Evolutionary conservation across 805 yeast species (phyloP).

Genomic region (Naumovozyma baii): DNA sequence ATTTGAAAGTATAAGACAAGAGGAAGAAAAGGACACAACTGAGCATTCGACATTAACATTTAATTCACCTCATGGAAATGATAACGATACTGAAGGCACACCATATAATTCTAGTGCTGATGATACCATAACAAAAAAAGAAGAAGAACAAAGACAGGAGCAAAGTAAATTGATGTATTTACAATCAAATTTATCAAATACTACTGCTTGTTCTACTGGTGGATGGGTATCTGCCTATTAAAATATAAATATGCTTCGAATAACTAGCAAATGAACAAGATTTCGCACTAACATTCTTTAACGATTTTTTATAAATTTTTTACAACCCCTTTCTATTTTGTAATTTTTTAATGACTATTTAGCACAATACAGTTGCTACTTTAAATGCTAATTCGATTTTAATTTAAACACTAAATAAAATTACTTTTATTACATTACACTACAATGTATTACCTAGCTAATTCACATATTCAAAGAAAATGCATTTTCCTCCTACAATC

Average conservation of each 20-base stretch:
- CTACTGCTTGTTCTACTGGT: not conserved
- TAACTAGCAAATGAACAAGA: too few species aligned
- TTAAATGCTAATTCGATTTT: too few species aligned
- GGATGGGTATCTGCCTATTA: slow-evolving; percentile 1
- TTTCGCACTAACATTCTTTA: not conserved
- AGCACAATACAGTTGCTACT: too few species aligned
- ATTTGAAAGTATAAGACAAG: slow-evolving; percentile 3
- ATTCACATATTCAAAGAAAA: not conserved
- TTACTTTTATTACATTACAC: too few species aligned
- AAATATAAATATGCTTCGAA: too few species aligned
- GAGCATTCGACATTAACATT: slow-evolving; percentile 1
- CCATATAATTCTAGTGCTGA: slow-evolving; percentile 10
- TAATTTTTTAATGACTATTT: too few species aligned
- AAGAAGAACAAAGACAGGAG: too few species aligned
- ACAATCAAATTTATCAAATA: slow-evolving; percentile 1
- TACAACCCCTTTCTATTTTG: not conserved
- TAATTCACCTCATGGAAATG: too few species aligned
- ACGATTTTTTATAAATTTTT: not conserved
- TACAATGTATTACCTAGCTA: not conserved
- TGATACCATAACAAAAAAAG: slow-evolving; percentile 1
- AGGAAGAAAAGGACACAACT: not conserved
- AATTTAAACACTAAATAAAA: too few species aligned
- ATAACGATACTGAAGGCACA: slow-evolving; percentile 8
- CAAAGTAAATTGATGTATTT: not conserved
- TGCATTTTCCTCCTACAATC: slow-evolving; percentile 8